Evolutionary conservation across 352 stramenopile species (phyloP), one percentile per base, ranked within the genome.

Genomic region (Nothophytophthora sp.): DNA sequence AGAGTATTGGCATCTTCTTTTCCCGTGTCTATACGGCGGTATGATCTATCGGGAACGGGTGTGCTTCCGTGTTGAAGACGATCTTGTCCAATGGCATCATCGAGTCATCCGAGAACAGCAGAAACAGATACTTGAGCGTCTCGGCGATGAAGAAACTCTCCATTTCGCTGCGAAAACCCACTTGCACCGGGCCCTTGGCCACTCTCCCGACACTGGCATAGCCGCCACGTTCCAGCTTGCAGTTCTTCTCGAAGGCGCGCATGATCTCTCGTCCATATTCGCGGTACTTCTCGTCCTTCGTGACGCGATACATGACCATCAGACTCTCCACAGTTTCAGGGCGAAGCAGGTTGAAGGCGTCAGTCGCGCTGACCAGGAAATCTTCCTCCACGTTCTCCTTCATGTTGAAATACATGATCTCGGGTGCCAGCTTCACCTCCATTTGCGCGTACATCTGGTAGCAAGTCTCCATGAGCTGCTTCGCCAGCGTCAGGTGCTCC

Each of bases 61-160:
- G 89, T 0, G 79, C 89, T 65, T 96, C 86, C 1, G 89, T 96
- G 44, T 90, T 96, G 60, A 97, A 94, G 37, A 97, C 82, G 34
- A 92, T 86, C 42, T 95, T 58, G 43, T 95, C 72, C 30, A 97
- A 63, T 16, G 72, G 48, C n/a, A 95, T 42, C 44, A 95, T 63
- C n/a, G 70, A 69, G 46, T 95, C 77, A 44, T 94, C 78, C 19
- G 70, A 87, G 61, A 97, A 97, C 19, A 97, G 73, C 47, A 98
- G 58, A 61, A 96, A 97, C 30, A 98, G 70, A 67, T 97, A 98
- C 76, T 98, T 98, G 62, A 97, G 80, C 54, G 92, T 98, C 76
- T 97, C 90, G 22, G 85, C 87, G 50, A 97, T 67, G 60, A 97
- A 98, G 60, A 95, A 97, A 27, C 84, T 97, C 53, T 96, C 86